phyloP scores from a whole-genome alignment of 805 yeast genomes.

The Ogataea siamensis region DNA sequence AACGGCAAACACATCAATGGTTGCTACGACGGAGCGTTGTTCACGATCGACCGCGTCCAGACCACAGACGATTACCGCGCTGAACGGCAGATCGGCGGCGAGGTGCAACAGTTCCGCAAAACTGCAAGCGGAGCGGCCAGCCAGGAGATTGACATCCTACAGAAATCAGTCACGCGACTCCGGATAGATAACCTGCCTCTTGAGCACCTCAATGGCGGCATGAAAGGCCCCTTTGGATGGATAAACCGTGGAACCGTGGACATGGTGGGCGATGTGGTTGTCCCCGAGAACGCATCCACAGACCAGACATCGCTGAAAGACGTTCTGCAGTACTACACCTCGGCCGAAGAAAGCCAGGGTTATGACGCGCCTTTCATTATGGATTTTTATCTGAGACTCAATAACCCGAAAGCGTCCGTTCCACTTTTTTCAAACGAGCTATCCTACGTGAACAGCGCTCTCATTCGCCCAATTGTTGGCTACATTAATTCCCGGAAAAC shows the following conservation, averaged over 20 bases:
- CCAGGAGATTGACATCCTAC: conserved; percentile 21
- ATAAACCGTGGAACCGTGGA: conserved; percentile 89
- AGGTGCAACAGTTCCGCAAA: conserved; percentile 21
- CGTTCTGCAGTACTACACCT: conserved; percentile 37
- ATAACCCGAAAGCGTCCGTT: conserved; percentile 83
- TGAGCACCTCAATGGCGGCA: conserved; percentile 87
- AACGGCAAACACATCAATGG: conserved; percentile 87
- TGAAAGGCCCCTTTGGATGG: conserved; percentile 97
- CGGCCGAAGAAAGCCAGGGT: neutral
- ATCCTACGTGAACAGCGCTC: conserved; percentile 87
- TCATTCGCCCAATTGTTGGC: conserved; percentile 91
- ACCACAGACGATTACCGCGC: conserved; percentile 47
- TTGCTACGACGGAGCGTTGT: conserved; percentile 86
- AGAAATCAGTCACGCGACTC: conserved; percentile 60
- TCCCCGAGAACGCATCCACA: conserved; percentile 50
- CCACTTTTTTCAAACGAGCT: conserved; percentile 87
- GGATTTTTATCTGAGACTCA: conserved; percentile 75
- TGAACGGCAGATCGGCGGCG: conserved; percentile 26
- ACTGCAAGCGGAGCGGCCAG: neutral
- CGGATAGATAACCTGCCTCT: conserved; percentile 82
- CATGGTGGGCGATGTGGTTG: conserved; percentile 85
- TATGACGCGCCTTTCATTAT: conserved; percentile 50
- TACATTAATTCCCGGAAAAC: conserved; percentile 90
- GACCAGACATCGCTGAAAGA: conserved; percentile 45
- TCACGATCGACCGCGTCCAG: conserved; percentile 84